A percentile compares a stretch with the other conserved stretches of the same genome.
Evolutionary conservation across 768 basidiomycete genomes (phyloP).

Genomic region (Krasilnikovozyma curviuscula): DNA sequence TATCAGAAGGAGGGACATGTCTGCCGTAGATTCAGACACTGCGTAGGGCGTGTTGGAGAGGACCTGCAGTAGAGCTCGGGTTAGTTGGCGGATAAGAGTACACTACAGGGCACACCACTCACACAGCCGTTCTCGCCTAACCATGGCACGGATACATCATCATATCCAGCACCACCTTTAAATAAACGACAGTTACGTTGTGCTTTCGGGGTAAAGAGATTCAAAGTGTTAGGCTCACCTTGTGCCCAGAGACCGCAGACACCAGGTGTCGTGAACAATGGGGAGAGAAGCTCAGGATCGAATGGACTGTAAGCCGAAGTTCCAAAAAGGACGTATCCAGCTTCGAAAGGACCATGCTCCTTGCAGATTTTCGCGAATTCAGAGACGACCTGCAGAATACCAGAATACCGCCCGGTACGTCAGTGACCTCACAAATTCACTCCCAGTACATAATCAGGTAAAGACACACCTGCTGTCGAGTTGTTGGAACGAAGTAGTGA

Average conservation of each 20-base stretch:
- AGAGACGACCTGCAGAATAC: constrained; percentile 1
- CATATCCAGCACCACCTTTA: constrained; percentile 17
- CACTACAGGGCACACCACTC: background rate
- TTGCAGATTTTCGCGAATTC: constrained; percentile 9
- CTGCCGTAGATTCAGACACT: constrained; percentile 16
- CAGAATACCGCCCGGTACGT: background rate
- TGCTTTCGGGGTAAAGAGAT: too few relatives aligned
- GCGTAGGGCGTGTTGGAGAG: constrained; percentile 19
- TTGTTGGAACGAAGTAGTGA: constrained; percentile 13
- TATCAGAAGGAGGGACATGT: constrained; percentile 16
- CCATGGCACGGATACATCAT: constrained; percentile 11
- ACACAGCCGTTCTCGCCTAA: constrained; percentile 7
- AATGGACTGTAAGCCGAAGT: constrained; percentile 13
- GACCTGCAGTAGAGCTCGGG: constrained; percentile 7
- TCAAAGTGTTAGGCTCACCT: too few relatives aligned
- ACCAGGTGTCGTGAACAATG: constrained; percentile 15
- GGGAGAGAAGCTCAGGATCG: constrained; percentile 13
- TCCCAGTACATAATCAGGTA: too few relatives aligned
- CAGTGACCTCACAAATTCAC: too few relatives aligned
- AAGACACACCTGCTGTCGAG: constrained; percentile 1
- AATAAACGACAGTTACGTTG: too few relatives aligned
- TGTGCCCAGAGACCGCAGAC: constrained; percentile 15
- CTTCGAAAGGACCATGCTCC: constrained; percentile 12
- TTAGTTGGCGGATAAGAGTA: background rate
- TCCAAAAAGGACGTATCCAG: constrained; percentile 15